phyloP scores from a whole-genome alignment of 306 rosid species.

The Cucurbita pepo region DNA sequence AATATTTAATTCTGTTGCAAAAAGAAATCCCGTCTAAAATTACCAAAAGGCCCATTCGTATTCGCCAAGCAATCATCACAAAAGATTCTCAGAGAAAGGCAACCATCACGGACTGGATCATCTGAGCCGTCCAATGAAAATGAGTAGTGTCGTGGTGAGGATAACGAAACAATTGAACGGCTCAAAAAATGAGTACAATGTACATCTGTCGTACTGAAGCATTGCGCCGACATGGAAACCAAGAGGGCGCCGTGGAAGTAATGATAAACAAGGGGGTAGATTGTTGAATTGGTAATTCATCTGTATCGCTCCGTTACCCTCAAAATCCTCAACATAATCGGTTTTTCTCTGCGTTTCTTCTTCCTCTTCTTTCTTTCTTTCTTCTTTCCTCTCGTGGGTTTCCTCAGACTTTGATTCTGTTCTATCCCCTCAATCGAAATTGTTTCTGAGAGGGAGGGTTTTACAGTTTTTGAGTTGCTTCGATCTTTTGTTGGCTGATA shows the following conservation, averaged over 20 bases:
- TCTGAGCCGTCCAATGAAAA: neutral
- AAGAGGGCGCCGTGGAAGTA: slow-evolving; percentile 13
- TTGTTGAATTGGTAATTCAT: neutral
- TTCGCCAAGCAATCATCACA: neutral
- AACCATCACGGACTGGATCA: neutral
- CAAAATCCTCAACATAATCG: neutral
- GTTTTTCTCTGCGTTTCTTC: neutral
- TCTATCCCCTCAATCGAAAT: neutral
- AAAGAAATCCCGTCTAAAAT: neutral
- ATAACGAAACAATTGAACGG: neutral
- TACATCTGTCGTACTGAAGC: neutral
- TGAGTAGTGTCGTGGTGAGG: neutral
- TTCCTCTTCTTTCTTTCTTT: neutral
- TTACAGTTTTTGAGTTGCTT: neutral
- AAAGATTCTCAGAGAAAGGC: neutral
- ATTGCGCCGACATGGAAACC: slow-evolving; percentile 1
- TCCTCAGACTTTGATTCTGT: neutral
- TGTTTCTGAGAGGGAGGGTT: neutral
- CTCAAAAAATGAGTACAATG: neutral
- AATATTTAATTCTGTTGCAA: neutral
- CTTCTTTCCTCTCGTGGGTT: neutral
- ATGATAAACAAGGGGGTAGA: neutral
- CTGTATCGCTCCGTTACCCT: neutral
- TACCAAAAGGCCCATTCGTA: neutral
- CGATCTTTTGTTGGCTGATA: neutral